A percentile compares a stretch with the other conserved stretches of the same genome.
These are phyloP conservation scores for Phaeosphaeria sp. DNA, from an alignment of 2,329 filamentous ascomycete species.

Conservation along the genomic window DNA sequence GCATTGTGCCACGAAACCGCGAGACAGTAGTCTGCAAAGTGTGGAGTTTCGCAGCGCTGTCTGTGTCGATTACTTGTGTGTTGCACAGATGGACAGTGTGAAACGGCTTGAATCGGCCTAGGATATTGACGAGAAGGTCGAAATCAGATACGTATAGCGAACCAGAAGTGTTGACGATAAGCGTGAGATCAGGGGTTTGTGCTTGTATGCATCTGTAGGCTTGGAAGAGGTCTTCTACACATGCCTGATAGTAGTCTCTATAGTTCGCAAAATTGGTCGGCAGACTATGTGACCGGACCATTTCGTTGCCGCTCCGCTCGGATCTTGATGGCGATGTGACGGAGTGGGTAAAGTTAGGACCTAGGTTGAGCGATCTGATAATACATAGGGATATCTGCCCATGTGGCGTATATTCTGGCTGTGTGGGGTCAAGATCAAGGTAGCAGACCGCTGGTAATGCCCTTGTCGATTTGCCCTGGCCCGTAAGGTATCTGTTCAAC, in stretches of 20 bases:
- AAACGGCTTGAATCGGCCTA: constrained; percentile 61
- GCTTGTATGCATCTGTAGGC: constrained; percentile 60
- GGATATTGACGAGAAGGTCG: constrained; percentile 66
- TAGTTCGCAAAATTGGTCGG: constrained; percentile 71
- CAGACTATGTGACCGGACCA: constrained; percentile 70
- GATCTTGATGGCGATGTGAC: constrained; percentile 17
- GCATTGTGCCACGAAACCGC: constrained; percentile 50
- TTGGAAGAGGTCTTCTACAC: constrained; percentile 67
- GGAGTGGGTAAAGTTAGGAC: constrained; percentile 71
- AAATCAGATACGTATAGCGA: constrained; percentile 76
- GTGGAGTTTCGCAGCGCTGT: constrained; percentile 64
- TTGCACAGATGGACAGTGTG: constrained; percentile 70
- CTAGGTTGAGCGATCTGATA: constrained; percentile 66
- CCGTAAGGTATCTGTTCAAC: constrained; percentile 70
- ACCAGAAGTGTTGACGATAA: constrained; percentile 77
- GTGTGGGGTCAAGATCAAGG: constrained; percentile 79
- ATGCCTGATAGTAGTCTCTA: constrained; percentile 69
- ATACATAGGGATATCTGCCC: constrained; percentile 73
- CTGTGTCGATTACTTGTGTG: constrained; percentile 54
- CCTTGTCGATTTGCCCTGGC: constrained; percentile 37
- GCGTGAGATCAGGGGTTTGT: constrained; percentile 55
- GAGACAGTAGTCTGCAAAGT: constrained; percentile 53
- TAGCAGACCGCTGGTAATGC: constrained; percentile 56
- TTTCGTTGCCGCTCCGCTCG: constrained; percentile 38
- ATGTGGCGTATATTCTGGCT: constrained; percentile 75